Base-by-base conservation (phyloP, 2,329 filamentous ascomycete genomes). In the Alternaria conjuncta region DNA sequence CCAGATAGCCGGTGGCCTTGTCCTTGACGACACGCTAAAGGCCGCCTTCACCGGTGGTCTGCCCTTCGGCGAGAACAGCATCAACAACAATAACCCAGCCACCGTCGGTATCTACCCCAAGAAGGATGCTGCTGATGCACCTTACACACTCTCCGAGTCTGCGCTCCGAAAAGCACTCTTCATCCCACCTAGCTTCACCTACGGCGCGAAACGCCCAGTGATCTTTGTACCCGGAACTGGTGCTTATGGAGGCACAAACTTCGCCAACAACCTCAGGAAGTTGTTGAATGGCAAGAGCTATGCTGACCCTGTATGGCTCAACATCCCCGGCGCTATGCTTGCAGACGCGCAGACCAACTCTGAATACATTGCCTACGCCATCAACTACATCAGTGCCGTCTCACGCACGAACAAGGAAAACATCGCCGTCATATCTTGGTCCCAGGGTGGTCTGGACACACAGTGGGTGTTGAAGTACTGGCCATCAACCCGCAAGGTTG, bases 401-500 rank as follows among this genome's bases (percentile, higher is more conserved):
- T 63, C 60, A 20, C 9, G 25, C 12, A 44, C 47, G 13, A 63
- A 60, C 32, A 43, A 43, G 23, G 21, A 62, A 7, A 63, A 63
- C 44, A 63, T 63, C 5, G 60, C 60, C 20, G 32, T 63, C 15
- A 55, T 63, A 9, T 81, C 80, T 13, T 88, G 84, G 85, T 87
- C 85, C 0, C 86, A 89, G 74, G 86, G 86, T 15, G 84, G 83
- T 51, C 75, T 88, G 3, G 78, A 85, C 61, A 79, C 83, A 0
- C 87, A 89, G 71, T 88, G 86, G 87, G 85, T 84, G 0, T 78
- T 86, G 65, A 87, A 87, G 66, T 88, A 86, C 78, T 88, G 84
- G 84, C 85, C 85, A 0, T 85, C 82, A 1, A 85, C 83, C 2
- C 81, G 82, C 5, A 66, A 64, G 3, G 75, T 78, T 1, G 80